Percentiles rank a stretch among this genome's conserved stretches.
These are phyloP conservation scores for Nakazawaea ernobii DNA, from an alignment of 805 yeast genomes.

Conservation along the genomic window DNA sequence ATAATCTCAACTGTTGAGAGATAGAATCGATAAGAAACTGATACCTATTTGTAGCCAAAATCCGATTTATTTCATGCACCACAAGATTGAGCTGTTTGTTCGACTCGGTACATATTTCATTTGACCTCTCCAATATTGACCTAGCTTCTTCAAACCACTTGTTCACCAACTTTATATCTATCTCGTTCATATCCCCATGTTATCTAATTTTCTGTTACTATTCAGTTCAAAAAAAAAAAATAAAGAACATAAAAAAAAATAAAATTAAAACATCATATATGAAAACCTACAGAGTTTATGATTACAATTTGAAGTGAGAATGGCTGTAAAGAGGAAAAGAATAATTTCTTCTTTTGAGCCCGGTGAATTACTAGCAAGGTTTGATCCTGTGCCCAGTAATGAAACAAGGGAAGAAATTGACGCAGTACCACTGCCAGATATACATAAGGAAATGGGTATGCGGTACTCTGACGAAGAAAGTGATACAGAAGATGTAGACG, in stretches of 20 bases:
- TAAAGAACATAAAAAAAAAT: background rate
- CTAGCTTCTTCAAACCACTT: constrained; percentile 7
- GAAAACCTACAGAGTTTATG: background rate
- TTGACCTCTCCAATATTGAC: constrained; percentile 4
- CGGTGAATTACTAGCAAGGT: background rate
- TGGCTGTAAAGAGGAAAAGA: constrained; percentile 2
- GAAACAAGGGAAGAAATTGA: background rate
- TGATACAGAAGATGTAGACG: constrained; percentile 25
- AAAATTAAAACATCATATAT: background rate
- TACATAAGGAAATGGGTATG: constrained; percentile 1
- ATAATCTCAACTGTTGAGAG: constrained; percentile 39
- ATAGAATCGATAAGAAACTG: constrained; percentile 27
- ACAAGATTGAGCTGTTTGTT: background rate
- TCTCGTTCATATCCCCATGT: constrained; percentile 2
- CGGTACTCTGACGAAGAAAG: constrained; percentile 20
- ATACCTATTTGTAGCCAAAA: background rate
- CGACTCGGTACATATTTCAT: background rate
- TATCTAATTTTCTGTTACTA: background rate
- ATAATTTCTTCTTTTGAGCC: constrained; percentile 4
- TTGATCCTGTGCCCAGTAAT: background rate
- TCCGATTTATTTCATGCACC: background rate
- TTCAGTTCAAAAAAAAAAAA: background rate
- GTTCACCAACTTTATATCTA: background rate
- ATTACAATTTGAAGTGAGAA: background rate
- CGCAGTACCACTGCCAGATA: background rate